Evolutionary conservation across 768 basidiomycete genomes (phyloP), one percentile per base, ranked within the genome.

Genomic region (Kwoniella europaea): DNA sequence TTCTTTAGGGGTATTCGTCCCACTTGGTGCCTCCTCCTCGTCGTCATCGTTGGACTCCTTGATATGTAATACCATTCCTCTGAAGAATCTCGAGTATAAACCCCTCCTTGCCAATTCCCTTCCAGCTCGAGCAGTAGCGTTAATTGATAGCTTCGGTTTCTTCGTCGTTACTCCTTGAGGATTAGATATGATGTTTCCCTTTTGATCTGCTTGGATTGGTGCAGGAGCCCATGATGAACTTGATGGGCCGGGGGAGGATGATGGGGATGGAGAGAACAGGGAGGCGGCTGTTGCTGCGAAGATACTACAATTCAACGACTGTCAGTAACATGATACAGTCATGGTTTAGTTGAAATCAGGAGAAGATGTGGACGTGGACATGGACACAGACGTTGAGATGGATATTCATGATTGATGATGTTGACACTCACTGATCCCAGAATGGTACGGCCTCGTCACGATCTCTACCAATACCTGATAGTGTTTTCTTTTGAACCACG

Each of bases 391-490:
- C 24, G 24, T 29, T 29, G 29, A n/a, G 20, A 20, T 57, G 27
- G 50, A 53, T 9, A 20, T 35, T 35, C 35, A 35, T 35, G 35
- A 1, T 6, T 35, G 35, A 35, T 29, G 29, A 29, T 35, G 35
- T 35, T 5, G 15, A 10, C 57, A 87, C 92, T 84, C 76, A 96
- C 94, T 97, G 93, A 82, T 98, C 94, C 94, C 94, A 98, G 88
- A 98, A 98, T 62, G 94, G 94, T 81, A 94, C 94, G 0, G 93
- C 93, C 76, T 95, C 94, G 78, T 96, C 94, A 74, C 94, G 88
- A 82, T 98, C 93, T 82, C 93, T 94, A 67, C 94, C 94, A 68
- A 98, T 83, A 2, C 94, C 94, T 10, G 88, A 85, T n/a, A 95
- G 86, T 4, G 87, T 92, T 84, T 90, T 91, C 86, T 97, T 97